These are phyloP conservation scores for Phoma herbarum DNA, from an alignment of 2,329 filamentous ascomycete species.

Conservation along the genomic window DNA sequence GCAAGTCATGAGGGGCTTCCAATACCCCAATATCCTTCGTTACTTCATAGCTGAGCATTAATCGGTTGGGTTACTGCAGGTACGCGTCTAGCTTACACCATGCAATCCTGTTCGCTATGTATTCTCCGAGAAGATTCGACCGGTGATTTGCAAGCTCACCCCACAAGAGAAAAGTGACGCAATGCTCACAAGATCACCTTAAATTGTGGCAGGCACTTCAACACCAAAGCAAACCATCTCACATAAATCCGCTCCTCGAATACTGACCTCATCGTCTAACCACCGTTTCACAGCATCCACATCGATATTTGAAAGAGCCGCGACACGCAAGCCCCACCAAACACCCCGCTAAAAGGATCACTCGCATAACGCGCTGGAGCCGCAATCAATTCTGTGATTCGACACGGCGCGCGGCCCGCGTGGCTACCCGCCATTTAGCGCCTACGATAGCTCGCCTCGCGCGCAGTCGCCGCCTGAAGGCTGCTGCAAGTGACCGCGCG, in stretches of 20 bases:
- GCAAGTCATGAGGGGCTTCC: conserved; percentile 5
- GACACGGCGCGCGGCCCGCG: conserved; percentile 27
- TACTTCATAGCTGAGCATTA: not conserved
- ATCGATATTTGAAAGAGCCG: conserved; percentile 23
- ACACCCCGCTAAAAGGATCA: conserved; percentile 36
- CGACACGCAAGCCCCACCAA: conserved; percentile 31
- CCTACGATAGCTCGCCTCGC: not conserved
- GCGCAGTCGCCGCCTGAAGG: conserved; percentile 22
- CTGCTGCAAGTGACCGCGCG: conserved; percentile 29
- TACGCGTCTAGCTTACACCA: conserved; percentile 17
- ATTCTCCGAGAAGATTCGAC: conserved; percentile 9
- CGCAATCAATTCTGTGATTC: conserved; percentile 32
- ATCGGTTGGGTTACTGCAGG: conserved; percentile 16
- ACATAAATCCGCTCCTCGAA: not conserved
- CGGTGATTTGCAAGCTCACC: conserved; percentile 6
- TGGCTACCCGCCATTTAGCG: not conserved
- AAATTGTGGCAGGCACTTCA: conserved; percentile 1
- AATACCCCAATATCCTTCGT: conserved; percentile 1
- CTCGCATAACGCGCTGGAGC: conserved; percentile 31
- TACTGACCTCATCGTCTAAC: not conserved
- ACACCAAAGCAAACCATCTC: not conserved
- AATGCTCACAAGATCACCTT: conserved; percentile 16
- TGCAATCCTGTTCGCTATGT: not conserved
- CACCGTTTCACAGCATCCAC: conserved; percentile 8
- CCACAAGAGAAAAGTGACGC: conserved; percentile 16